These are phyloP conservation scores for Fusarium guadeloupense DNA, from an alignment of 2,329 filamentous ascomycete species.

Conservation along the genomic window DNA sequence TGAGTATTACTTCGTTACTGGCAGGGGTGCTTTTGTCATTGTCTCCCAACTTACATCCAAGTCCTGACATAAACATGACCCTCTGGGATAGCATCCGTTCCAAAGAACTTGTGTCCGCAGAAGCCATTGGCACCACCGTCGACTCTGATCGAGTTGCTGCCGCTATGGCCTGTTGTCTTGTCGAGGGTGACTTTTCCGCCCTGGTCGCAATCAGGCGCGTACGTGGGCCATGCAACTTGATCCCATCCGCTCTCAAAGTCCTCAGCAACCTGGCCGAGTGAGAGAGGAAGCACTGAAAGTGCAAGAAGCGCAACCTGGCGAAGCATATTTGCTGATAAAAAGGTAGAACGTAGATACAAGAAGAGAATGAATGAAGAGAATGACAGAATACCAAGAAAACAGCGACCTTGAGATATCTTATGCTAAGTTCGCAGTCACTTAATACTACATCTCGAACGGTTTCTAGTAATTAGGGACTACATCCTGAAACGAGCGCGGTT, in stretches of 20 bases:
- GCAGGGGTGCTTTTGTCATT: neutral
- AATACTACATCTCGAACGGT: neutral
- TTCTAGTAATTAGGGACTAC: slow-evolving; percentile 14
- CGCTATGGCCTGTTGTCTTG: slow-evolving; percentile 64
- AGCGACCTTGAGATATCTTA: slow-evolving; percentile 6
- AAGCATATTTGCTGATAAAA: slow-evolving; percentile 37
- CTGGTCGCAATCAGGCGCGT: slow-evolving; percentile 68
- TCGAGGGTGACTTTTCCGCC: slow-evolving; percentile 66
- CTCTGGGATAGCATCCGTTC: slow-evolving; percentile 63
- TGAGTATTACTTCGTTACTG: neutral
- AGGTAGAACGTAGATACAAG: neutral
- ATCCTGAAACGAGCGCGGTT: slow-evolving; percentile 21
- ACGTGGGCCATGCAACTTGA: slow-evolving; percentile 65
- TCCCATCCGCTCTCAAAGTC: slow-evolving; percentile 69
- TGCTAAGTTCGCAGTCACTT: neutral
- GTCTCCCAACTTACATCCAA: slow-evolving; percentile 60
- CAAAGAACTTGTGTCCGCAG: slow-evolving; percentile 69
- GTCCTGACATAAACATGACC: slow-evolving; percentile 67
- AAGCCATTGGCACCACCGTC: slow-evolving; percentile 60
- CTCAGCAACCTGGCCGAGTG: slow-evolving; percentile 63
- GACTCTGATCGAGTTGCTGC: slow-evolving; percentile 64
- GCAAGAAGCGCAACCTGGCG: slow-evolving; percentile 54
- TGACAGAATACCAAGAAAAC: slow-evolving; percentile 8
- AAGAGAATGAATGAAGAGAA: slow-evolving; percentile 3
- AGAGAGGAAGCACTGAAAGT: slow-evolving; percentile 56